Percentiles rank a stretch among this genome's conserved stretches.
phyloP scores from a whole-genome alignment of 2,329 filamentous ascomycete genomes.

The Trichophyton schoenleinii region DNA sequence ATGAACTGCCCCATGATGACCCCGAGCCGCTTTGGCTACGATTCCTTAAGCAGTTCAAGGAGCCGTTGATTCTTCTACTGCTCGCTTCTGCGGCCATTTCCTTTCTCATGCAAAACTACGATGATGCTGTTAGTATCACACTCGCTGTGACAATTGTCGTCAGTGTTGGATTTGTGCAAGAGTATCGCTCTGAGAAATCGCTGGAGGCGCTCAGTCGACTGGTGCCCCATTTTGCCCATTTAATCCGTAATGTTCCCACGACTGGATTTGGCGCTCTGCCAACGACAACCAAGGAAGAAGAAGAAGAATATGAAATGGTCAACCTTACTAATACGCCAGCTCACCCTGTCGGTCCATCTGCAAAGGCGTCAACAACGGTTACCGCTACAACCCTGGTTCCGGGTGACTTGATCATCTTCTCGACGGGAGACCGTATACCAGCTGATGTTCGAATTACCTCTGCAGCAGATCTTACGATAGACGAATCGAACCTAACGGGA shows the following conservation, averaged over 20 bases:
- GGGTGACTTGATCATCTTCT: constrained; percentile 85
- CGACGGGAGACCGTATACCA: constrained; percentile 89
- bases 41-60: constrained; percentile 92
- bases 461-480: constrained; percentile 79
- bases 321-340: constrained; percentile 34
- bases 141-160: constrained; percentile 96
- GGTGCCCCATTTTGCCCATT: constrained; percentile 87
- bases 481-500: constrained; percentile 91
- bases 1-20: constrained; percentile 87
- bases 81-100: constrained; percentile 80
- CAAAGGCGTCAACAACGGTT: constrained; percentile 72
- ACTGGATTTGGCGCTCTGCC: constrained; percentile 17
- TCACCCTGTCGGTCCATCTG: constrained; percentile 48
- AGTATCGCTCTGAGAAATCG: constrained; percentile 95
- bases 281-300: constrained; percentile 13
- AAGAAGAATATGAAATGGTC: constrained; percentile 39
- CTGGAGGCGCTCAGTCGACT: constrained; percentile 87
- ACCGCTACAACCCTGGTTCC: constrained; percentile 79
- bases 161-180: constrained; percentile 88
- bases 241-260: constrained; percentile 53
- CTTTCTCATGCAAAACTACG: constrained; percentile 79
- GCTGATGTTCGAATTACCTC: constrained; percentile 91
- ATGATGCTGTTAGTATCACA: constrained; percentile 91
- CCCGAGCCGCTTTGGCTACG: constrained; percentile 91
- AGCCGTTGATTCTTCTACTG: constrained; percentile 85